Evolutionary conservation across 2,329 filamentous ascomycete genomes (phyloP).

Genomic region (Fusarium musae): DNA sequence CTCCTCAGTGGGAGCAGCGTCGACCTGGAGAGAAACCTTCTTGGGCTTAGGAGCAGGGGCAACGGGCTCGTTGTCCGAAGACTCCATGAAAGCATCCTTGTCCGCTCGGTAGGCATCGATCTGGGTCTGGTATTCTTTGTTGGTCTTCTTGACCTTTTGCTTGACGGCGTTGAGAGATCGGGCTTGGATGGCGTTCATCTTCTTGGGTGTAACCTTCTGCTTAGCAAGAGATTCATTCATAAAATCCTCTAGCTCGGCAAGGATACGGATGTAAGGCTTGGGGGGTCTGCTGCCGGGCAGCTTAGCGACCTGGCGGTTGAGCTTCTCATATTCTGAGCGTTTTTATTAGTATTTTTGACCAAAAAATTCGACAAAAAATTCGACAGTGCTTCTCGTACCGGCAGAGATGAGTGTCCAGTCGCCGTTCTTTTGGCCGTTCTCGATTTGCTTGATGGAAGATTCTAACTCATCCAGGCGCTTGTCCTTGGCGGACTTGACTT

Average conservation of each 20-base stretch:
- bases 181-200: constrained; percentile 97
- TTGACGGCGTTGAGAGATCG: constrained; percentile 96
- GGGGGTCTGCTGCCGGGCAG: constrained; percentile 81
- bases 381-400: constrained; percentile 62
- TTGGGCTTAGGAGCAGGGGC: constrained; percentile 61
- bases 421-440: constrained; percentile 97
- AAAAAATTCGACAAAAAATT: background rate
- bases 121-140: constrained; percentile 90
- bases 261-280: constrained; percentile 91
- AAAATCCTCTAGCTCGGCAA: constrained; percentile 92
- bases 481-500: constrained; percentile 98
- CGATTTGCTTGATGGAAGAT: constrained; percentile 86
- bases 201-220: constrained; percentile 95
- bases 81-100: constrained; percentile 89
- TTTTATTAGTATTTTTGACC: constrained; percentile 22
- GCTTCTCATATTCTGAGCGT: constrained; percentile 86
- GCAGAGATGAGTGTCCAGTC: constrained; percentile 94
- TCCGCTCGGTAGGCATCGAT: constrained; percentile 88
- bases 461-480: constrained; percentile 96
- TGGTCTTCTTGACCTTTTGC: constrained; percentile 98
- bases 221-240: constrained; percentile 95
- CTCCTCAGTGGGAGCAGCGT: constrained; percentile 60
- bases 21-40: constrained; percentile 55
- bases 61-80: constrained; percentile 76
- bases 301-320: constrained; percentile 87